Evolutionary conservation across 2,329 filamentous ascomycete species (phyloP).

Genomic region (Shiraia bambusicola): DNA sequence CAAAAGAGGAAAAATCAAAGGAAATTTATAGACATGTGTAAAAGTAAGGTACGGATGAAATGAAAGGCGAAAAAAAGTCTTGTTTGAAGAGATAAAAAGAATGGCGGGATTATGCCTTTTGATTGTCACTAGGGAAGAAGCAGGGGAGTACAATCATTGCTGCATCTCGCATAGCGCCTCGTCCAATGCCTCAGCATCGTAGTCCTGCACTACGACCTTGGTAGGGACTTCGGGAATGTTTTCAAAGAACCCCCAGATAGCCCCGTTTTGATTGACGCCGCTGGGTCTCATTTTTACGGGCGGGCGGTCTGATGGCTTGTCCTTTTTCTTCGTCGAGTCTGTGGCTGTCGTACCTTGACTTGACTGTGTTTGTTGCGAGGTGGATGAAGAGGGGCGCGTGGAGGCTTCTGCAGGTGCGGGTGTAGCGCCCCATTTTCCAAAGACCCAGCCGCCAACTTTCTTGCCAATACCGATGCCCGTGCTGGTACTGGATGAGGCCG

Average conservation of each 20-base stretch:
- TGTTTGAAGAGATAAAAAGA: too few relatives aligned
- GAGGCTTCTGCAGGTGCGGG: conserved; percentile 42
- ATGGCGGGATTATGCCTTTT: too few relatives aligned
- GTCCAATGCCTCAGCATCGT: conserved; percentile 42
- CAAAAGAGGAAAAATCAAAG: too few relatives aligned
- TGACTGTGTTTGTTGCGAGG: conserved; percentile 25
- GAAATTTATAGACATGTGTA: too few relatives aligned
- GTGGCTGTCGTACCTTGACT: conserved; percentile 12
- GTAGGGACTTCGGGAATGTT: conserved; percentile 35
- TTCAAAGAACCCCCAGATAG: conserved; percentile 44
- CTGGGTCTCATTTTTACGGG: conserved; percentile 26
- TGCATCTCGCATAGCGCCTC: conserved; percentile 36
- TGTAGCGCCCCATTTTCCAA: conserved; percentile 62
- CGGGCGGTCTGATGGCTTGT: conserved; percentile 10
- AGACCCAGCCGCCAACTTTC: conserved; percentile 66
- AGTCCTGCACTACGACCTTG: conserved; percentile 38
- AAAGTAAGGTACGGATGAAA: too few relatives aligned
- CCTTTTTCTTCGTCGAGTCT: conserved; percentile 10
- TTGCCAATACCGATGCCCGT: conserved; percentile 46
- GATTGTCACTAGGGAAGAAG: too few relatives aligned
- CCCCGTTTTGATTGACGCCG: conserved; percentile 43
- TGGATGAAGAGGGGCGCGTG: conserved; percentile 20
- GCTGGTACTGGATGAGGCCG: conserved; percentile 18
- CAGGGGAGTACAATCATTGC: background rate
- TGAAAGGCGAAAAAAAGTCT: too few relatives aligned